phyloP scores from a whole-genome alignment of 257 asterid species.

The Jacaranda copaia region DNA sequence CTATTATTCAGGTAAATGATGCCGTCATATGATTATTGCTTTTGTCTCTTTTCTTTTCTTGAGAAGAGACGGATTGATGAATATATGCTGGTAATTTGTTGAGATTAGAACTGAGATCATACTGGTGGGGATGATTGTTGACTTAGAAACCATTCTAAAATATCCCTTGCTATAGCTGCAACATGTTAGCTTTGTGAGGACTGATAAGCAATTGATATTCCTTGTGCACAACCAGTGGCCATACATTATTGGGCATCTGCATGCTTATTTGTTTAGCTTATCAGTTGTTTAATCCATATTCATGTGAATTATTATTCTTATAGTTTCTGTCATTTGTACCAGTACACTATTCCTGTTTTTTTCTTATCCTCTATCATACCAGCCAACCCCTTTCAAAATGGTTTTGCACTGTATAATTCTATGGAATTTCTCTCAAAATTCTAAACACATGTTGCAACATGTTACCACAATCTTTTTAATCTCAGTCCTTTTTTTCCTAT shows the following conservation, averaged over 20 bases:
- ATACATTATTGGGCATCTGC: neutral
- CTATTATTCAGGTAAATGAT: conserved; percentile 74
- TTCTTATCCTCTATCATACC: neutral
- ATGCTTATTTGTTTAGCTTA: conserved; percentile 16
- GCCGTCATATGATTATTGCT: conserved; percentile 15
- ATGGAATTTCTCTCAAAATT: conserved; percentile 16
- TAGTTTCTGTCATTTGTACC: neutral
- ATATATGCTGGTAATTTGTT: conserved; percentile 16
- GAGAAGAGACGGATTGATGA: conserved; percentile 19
- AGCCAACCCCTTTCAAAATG: conserved; percentile 2
- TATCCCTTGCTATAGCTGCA: neutral
- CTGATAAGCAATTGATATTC: neutral
- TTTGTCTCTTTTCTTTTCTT: conserved; percentile 18
- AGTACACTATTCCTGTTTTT: neutral
- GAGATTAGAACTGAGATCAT: conserved; percentile 27
- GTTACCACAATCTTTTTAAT: neutral
- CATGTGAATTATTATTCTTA: conserved; percentile 3
- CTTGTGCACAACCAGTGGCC: neutral
- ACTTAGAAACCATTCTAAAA: conserved; percentile 11
- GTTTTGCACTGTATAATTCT: conserved; percentile 28
- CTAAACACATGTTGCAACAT: neutral
- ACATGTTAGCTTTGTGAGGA: neutral
- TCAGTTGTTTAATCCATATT: conserved; percentile 3
- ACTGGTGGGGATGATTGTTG: conserved; percentile 20
- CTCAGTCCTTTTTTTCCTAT: neutral